Conservation (phyloP, 2,329 filamentous ascomycete species). For the Aureobasidium sp. region DNA sequence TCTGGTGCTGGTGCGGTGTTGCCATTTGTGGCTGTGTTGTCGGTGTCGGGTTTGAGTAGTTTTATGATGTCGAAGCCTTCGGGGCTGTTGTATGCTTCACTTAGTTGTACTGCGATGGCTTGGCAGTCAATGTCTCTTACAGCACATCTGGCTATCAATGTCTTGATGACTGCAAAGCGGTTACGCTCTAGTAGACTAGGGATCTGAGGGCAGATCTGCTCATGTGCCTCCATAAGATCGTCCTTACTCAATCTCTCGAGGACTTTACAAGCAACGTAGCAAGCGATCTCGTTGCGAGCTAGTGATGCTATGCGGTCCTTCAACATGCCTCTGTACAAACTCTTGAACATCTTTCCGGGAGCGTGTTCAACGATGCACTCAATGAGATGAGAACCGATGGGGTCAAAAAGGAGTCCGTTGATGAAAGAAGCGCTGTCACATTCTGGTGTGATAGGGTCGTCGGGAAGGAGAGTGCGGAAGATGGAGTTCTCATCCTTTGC, state of each 20-base stretch:
- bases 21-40: conserved; percentile 20
- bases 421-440: conserved; percentile 83
- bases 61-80: conserved; percentile 63
- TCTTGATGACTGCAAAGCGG: conserved; percentile 81
- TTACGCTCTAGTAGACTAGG: conserved; percentile 77
- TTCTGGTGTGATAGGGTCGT: conserved; percentile 77
- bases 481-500: conserved; percentile 73
- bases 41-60: conserved; percentile 64
- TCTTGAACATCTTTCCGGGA: conserved; percentile 92
- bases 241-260: conserved; percentile 88
- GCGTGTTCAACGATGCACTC: conserved; percentile 86
- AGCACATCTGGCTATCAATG: conserved; percentile 84
- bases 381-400: conserved; percentile 88
- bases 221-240: conserved; percentile 78
- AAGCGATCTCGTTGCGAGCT: conserved; percentile 89
- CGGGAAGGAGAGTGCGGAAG: conserved; percentile 81
- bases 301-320: conserved; percentile 82
- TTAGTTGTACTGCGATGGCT: conserved; percentile 62
- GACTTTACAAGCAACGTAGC: conserved; percentile 86
- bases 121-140: conserved; percentile 68
- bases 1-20: conserved; percentile 10
- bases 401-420: conserved; percentile 88
- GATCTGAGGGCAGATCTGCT: conserved; percentile 77
- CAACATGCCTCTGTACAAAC: conserved; percentile 83
- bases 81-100: conserved; percentile 60